phyloP scores from a whole-genome alignment of 108 stramenopile genomes.

The Fistulifera solaris region DNA sequence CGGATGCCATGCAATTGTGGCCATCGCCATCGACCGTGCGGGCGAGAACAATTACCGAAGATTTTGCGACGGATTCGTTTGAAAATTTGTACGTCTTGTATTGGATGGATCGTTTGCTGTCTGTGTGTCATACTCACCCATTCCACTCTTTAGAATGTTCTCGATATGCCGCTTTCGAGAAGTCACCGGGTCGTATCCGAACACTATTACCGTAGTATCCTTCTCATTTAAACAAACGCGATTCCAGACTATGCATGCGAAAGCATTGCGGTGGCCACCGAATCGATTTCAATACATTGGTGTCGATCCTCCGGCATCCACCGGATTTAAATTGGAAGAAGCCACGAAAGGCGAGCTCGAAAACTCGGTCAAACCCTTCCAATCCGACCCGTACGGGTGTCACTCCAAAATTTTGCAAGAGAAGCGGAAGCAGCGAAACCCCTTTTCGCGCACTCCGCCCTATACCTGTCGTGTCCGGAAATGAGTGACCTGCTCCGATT shows the following conservation, averaged over 20 bases:
- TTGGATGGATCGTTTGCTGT: background rate
- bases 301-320: constrained; percentile 71
- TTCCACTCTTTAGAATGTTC: constrained; percentile 43
- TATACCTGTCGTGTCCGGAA: constrained; percentile 88
- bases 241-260: constrained; percentile 76
- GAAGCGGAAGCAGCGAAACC: constrained; percentile 84
- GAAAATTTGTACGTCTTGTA: constrained; percentile 72
- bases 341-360: constrained; percentile 55
- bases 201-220: constrained; percentile 83
- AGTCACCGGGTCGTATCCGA: constrained; percentile 86
- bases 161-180: constrained; percentile 93
- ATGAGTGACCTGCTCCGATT: constrained; percentile 70
- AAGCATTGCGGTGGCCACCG: constrained; percentile 78
- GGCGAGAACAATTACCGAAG: constrained; percentile 76
- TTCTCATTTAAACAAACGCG: constrained; percentile 89
- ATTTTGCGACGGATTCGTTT: constrained; percentile 95
- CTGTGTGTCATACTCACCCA: background rate
- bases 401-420: constrained; percentile 55
- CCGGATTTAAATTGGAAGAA: constrained; percentile 64
- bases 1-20: constrained; percentile 76
- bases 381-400: constrained; percentile 92
- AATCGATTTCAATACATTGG: constrained; percentile 75
- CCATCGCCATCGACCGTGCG: constrained; percentile 38
- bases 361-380: constrained; percentile 77
- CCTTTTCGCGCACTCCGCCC: constrained; percentile 79